These are phyloP conservation scores for Tuctoria greenei DNA, from an alignment of 176 grass and related monocot species.

Conservation along the genomic window DNA sequence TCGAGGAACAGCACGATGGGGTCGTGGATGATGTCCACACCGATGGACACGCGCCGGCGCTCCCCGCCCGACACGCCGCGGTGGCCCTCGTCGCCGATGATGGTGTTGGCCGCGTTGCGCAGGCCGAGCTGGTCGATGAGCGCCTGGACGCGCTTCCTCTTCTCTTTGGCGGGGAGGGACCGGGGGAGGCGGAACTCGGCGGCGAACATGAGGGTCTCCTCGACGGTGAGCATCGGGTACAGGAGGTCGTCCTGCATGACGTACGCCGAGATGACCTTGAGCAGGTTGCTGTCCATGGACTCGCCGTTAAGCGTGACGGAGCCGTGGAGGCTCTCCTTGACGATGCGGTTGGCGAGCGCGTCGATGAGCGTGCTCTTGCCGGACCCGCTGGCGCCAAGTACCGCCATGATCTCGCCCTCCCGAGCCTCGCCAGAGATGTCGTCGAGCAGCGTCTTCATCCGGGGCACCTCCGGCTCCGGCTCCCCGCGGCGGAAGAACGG, in stretches of 20 bases:
- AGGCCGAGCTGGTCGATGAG: constrained; percentile 96
- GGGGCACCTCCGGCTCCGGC: constrained; percentile 35
- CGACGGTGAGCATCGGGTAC: constrained; percentile 95
- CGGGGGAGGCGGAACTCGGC: constrained; percentile 96
- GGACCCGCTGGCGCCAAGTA: constrained; percentile 90
- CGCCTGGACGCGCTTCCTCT: constrained; percentile 77
- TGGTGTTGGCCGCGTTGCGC: constrained; percentile 66
- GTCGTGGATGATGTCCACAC: constrained; percentile 94
- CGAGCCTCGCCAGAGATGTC: constrained; percentile 79
- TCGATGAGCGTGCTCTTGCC: constrained; percentile 98
- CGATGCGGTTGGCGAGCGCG: constrained; percentile 87
- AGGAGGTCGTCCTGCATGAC: constrained; percentile 98
- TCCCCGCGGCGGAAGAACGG: constrained; percentile 6
- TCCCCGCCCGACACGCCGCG: constrained; percentile 94
- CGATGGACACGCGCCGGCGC: constrained; percentile 89
- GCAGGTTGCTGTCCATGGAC: constrained; percentile 61
- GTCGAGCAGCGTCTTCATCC: constrained; percentile 77
- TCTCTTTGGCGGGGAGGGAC: constrained; percentile 63
- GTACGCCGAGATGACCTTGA: constrained; percentile 97
- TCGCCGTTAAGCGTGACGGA: constrained; percentile 83
- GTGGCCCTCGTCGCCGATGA: constrained; percentile 96
- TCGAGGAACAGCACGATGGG: constrained; percentile 95
- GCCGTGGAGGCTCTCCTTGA: constrained; percentile 80
- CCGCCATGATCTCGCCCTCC: constrained; percentile 96
- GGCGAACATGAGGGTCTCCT: constrained; percentile 98